Conservation (phyloP, 1,139 yeast genomes). For the Saccharomyces hybrid region DNA sequence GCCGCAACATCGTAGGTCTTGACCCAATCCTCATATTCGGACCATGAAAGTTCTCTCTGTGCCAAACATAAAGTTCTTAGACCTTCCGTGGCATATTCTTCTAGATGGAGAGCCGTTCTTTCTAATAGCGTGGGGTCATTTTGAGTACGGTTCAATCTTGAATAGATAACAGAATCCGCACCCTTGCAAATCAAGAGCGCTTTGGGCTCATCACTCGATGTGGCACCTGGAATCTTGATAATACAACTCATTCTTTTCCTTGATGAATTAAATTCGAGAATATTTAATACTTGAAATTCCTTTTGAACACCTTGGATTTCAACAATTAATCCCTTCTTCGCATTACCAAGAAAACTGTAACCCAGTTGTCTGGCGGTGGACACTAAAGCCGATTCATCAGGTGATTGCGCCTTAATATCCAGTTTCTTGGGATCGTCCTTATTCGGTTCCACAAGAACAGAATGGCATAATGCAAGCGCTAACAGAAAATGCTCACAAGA, state of each 20-base stretch:
- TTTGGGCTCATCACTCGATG: conserved; percentile 38
- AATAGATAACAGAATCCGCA: conserved; percentile 86
- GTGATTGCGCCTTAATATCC: conserved; percentile 85
- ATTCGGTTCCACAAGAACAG: conserved; percentile 72
- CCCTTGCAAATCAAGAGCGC: conserved; percentile 76
- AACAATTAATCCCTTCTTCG: conserved; percentile 60
- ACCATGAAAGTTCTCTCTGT: conserved; percentile 59
- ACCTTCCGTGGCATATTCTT: conserved; percentile 92
- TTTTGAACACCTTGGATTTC: conserved; percentile 68
- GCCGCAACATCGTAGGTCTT: conserved; percentile 66
- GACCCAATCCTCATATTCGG: conserved; percentile 61
- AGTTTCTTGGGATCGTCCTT: conserved; percentile 50
- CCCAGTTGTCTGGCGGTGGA: conserved; percentile 94
- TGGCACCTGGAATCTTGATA: conserved; percentile 47
- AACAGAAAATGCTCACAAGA: conserved; percentile 75
- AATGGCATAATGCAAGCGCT: conserved; percentile 83
- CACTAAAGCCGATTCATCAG: conserved; percentile 95
- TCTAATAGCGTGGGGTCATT: conserved; percentile 40
- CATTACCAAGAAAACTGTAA: conserved; percentile 66
- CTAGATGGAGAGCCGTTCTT: conserved; percentile 76
- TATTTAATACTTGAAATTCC: conserved; percentile 68
- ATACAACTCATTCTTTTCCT: conserved; percentile 97
- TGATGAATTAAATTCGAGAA: conserved; percentile 80
- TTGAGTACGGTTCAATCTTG: conserved; percentile 42
- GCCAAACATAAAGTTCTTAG: conserved; percentile 91